Evolutionary conservation across 108 stramenopile genomes (phyloP).

Genomic region (Conticribra guillardii): DNA sequence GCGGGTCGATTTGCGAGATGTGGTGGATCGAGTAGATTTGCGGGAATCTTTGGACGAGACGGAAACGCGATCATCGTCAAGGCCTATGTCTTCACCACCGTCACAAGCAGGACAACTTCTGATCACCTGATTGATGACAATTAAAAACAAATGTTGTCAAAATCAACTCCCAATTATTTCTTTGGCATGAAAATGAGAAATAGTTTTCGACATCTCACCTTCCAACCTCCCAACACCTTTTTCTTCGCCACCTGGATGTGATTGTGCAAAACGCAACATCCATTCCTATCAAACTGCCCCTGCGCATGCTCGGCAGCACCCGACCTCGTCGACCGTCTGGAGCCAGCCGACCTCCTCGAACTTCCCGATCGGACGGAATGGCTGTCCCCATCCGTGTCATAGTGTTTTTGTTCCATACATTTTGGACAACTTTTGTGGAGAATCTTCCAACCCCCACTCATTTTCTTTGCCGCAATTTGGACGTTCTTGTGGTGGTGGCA

Average conservation of each 20-base stretch:
- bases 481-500: slow-evolving; percentile 15
- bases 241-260: slow-evolving; percentile 33
- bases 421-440: slow-evolving; percentile 8
- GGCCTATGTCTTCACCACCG: slow-evolving; percentile 9
- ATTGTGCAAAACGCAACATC: slow-evolving; percentile 19
- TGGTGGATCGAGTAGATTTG: background rate
- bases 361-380: background rate
- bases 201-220: background rate
- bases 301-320: background rate
- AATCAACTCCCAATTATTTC: too few relatives aligned
- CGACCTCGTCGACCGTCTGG: slow-evolving; percentile 4
- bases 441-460: slow-evolving; percentile 10
- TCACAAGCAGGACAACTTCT: slow-evolving; percentile 28
- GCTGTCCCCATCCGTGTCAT: background rate
- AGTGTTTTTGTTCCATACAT: slow-evolving; percentile 9
- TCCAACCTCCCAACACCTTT: slow-evolving; percentile 27
- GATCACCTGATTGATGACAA: slow-evolving; percentile 5
- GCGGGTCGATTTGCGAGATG: slow-evolving; percentile 11
- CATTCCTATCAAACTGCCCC: slow-evolving; percentile 17
- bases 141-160: too few relatives aligned
- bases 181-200: too few relatives aligned
- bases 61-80: slow-evolving; percentile 19
- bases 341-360: slow-evolving; percentile 1
- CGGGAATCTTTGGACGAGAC: slow-evolving; percentile 5
- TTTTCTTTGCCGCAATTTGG: slow-evolving; percentile 10